phyloP scores from a whole-genome alignment of 768 basidiomycete species.

The Sistotremastrum suecicum region DNA sequence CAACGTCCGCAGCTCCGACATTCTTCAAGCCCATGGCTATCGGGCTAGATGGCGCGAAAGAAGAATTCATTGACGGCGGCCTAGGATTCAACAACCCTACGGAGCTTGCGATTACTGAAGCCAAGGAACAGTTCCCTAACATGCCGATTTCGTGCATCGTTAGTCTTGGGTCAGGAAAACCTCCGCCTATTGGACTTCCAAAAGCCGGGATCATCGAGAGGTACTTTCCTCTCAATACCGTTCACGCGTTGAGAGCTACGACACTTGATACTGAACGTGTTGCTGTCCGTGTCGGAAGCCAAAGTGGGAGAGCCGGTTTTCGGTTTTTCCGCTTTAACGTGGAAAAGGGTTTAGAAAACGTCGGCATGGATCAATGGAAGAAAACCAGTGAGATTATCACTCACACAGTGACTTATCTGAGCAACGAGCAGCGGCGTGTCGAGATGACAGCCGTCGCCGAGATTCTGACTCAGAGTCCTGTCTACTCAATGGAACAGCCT shows the following conservation, averaged over 20 bases:
- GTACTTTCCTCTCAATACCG: too few relatives aligned
- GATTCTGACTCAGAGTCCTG: too few relatives aligned
- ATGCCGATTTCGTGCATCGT: not conserved
- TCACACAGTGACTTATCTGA: not conserved
- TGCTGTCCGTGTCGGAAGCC: too few relatives aligned
- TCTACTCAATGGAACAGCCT: too few relatives aligned
- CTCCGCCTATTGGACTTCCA: too few relatives aligned
- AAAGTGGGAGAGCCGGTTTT: too few relatives aligned
- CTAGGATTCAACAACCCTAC: not conserved
- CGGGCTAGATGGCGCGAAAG: not conserved
- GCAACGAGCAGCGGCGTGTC: too few relatives aligned
- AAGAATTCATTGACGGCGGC: slow-evolving; percentile 8
- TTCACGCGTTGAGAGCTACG: too few relatives aligned
- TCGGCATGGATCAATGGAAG: not conserved
- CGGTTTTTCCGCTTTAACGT: slow-evolving; percentile 1
- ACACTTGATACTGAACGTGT: too few relatives aligned
- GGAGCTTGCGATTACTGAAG: not conserved
- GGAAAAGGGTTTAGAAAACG: not conserved
- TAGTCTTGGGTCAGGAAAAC: not conserved
- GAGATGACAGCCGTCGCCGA: too few relatives aligned
- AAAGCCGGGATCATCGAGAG: too few relatives aligned
- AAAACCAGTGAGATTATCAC: not conserved
- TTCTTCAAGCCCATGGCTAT: slow-evolving; percentile 14
- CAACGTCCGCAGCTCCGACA: slow-evolving; percentile 10
- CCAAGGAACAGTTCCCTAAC: not conserved